These are phyloP conservation scores for Hygrophoropsis aurantiaca DNA, from an alignment of 768 basidiomycete genomes.

Conservation along the genomic window DNA sequence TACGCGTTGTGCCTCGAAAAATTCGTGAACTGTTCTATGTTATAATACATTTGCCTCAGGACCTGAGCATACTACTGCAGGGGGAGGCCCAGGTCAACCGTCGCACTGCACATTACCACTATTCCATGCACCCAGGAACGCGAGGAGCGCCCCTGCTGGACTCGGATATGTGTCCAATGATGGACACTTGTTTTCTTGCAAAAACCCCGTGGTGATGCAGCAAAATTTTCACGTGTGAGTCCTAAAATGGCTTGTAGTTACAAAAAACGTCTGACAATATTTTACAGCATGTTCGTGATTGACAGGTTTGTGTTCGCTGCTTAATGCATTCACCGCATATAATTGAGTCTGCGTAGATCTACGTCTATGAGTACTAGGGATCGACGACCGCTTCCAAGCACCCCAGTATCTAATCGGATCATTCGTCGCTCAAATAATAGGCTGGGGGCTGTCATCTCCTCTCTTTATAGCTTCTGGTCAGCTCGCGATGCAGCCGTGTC, in stretches of 20 bases:
- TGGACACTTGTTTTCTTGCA: constrained; percentile 55
- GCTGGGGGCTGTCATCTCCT: constrained; percentile 58
- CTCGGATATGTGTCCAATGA: constrained; percentile 55
- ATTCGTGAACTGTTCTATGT: not conserved
- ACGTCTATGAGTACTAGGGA: constrained; percentile 48
- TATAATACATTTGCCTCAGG: constrained; percentile 33
- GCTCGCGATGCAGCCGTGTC: constrained; percentile 43
- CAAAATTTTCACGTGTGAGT: constrained; percentile 64
- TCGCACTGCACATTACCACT: constrained; percentile 56
- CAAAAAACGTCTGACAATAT: not conserved
- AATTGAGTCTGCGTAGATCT: constrained; percentile 37
- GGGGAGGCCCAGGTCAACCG: constrained; percentile 39
- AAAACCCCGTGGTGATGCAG: constrained; percentile 50
- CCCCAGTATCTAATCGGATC: constrained; percentile 42
- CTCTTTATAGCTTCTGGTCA: constrained; percentile 55
- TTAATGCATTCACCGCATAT: not conserved
- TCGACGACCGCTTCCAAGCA: constrained; percentile 41
- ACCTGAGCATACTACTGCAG: constrained; percentile 46
- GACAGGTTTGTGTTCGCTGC: constrained; percentile 37
- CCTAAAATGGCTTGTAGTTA: not conserved
- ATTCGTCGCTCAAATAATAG: constrained; percentile 40
- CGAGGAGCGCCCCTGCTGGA: constrained; percentile 25
- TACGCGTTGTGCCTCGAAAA: constrained; percentile 12
- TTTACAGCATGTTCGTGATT: constrained; percentile 51
- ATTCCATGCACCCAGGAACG: constrained; percentile 44